These are phyloP conservation scores for Phytopythium delawarense DNA, from an alignment of 352 stramenopile genomes.

Conservation along the genomic window DNA sequence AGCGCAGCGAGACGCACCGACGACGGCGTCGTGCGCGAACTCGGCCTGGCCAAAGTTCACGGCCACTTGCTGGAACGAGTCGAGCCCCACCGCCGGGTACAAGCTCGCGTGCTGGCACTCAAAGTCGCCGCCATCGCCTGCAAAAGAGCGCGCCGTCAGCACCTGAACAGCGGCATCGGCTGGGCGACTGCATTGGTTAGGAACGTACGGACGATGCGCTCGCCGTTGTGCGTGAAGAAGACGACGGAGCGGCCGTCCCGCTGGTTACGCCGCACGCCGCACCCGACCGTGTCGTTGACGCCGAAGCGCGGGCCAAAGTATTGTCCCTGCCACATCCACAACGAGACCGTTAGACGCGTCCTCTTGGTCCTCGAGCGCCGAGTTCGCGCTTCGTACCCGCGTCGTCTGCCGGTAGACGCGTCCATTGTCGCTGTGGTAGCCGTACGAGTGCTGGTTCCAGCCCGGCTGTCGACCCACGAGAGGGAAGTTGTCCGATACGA, in stretches of 20 bases:
- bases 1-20: slow-evolving; percentile 19
- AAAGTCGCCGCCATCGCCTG: slow-evolving; percentile 7
- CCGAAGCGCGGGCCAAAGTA: slow-evolving; percentile 62
- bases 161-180: neutral
- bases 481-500: slow-evolving; percentile 43
- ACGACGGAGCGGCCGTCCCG: slow-evolving; percentile 32
- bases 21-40: slow-evolving; percentile 45
- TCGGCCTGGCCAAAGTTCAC: slow-evolving; percentile 83
- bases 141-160: neutral
- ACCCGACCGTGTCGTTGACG: slow-evolving; percentile 63
- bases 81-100: slow-evolving; percentile 81
- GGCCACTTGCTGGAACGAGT: slow-evolving; percentile 68
- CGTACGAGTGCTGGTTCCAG: slow-evolving; percentile 62
- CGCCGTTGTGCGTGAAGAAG: slow-evolving; percentile 73
- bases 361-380: neutral
- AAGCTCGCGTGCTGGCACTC: slow-evolving; percentile 39
- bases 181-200: neutral
- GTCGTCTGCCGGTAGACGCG: slow-evolving; percentile 53
- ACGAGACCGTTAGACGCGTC: neutral
- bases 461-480: slow-evolving; percentile 63
- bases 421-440: slow-evolving; percentile 81
- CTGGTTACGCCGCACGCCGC: slow-evolving; percentile 52
- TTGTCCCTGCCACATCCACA: slow-evolving; percentile 28
- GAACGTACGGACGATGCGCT: slow-evolving; percentile 25
- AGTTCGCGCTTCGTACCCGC: slow-evolving; percentile 22